Evolutionary conservation across 208 protist genomes (phyloP), one percentile per base, ranked within the genome.

Genomic region (Strigomonas culicis): DNA sequence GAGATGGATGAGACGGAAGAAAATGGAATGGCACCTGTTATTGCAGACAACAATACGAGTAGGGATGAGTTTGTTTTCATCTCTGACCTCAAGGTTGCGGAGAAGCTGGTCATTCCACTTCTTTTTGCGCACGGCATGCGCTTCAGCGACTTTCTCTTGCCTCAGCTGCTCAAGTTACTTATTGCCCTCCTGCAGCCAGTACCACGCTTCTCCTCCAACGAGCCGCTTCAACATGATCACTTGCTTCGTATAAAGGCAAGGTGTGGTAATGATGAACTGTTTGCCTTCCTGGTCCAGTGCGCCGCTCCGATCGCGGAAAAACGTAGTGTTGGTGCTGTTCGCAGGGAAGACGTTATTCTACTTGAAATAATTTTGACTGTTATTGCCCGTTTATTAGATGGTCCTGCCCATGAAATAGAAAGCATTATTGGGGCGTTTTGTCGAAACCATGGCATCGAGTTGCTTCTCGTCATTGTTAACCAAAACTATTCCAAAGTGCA

Each of bases 191-290:
- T 92, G 31, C 49, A 86, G 34, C 85, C 88, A n/a, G 70, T 91
- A 34, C 84, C 82, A 39, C 59, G 76, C 0, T 82, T 80, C 69
- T 88, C 83, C 2, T 63, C 70, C 0, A 74, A 88, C 28, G 79
- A 84, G 47, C 55, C 80, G 19, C 63, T 73, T 21, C 88, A 94
- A 59, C 57, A 77, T 51, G 88, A 94, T 68, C 66, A 77, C 28
- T 43, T 92, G 52, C 57, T 71, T n/a, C 75, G 77, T 39, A 72
- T 95, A 8, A 82, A 89, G 41, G 22, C 63, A 19, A 66, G 85
- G 3, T 95, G 88, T 59, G 85, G 81, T 22, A 86, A 81, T 2
- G 85, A 95, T 66, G 85, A 95, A 34, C 90, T 91, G 79, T 90
- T 95, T 68, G 74, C 79, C 8, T 63, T 95, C 24, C 49, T 92